These are phyloP conservation scores for Begonia loranthoides DNA, from an alignment of 306 rosid genomes.

Conservation along the genomic window DNA sequence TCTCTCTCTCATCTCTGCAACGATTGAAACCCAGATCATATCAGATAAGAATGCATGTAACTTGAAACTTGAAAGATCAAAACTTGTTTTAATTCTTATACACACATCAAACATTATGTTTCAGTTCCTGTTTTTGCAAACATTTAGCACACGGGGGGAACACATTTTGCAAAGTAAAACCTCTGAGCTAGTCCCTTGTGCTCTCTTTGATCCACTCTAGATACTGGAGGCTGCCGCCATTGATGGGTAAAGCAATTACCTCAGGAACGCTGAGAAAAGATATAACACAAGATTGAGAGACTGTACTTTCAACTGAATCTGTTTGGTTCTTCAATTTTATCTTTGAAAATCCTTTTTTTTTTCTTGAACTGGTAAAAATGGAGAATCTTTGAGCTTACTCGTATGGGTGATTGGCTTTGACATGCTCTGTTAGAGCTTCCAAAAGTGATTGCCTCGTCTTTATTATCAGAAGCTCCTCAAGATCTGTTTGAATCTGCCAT, in stretches of 20 bases:
- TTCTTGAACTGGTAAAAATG: neutral
- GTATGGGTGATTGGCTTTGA: conserved; percentile 68
- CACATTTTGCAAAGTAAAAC: no score
- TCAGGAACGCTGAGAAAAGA: conserved; percentile 62
- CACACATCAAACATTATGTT: neutral
- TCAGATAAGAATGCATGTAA: no score
- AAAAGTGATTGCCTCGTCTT: conserved; percentile 89
- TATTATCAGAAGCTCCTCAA: conserved; percentile 80
- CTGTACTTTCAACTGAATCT: no score
- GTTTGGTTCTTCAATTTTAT: no score
- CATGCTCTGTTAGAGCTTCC: conserved; percentile 67
- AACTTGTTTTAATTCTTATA: conserved; percentile 2
- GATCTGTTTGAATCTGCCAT: conserved; percentile 62
- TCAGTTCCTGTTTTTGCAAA: no score
- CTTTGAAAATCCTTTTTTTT: neutral
- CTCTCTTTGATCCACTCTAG: conserved; percentile 82
- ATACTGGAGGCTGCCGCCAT: conserved; percentile 62
- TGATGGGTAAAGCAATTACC: conserved; percentile 81
- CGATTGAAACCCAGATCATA: no score
- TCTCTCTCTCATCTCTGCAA: no score
- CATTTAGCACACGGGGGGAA: no score
- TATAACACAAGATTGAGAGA: conserved; percentile 9
- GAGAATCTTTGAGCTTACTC: conserved; percentile 40
- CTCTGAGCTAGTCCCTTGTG: conserved; percentile 46
- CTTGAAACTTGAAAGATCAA: no score